Evolutionary conservation across 768 basidiomycete genomes (phyloP), one percentile per base, ranked within the genome.

Genomic region (Lentinula aciculospora): DNA sequence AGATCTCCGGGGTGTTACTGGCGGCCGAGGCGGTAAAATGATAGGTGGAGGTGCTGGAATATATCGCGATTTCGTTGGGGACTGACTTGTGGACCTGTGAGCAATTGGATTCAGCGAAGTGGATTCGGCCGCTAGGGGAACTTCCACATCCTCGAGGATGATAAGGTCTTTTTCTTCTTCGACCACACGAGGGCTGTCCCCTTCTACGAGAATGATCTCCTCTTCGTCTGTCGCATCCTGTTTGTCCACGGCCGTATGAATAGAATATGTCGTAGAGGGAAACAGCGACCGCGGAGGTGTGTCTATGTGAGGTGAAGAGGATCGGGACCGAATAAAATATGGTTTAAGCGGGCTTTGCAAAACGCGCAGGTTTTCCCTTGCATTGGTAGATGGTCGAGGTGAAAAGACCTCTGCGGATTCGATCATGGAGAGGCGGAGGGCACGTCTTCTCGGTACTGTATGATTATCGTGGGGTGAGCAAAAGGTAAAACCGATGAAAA

Each of bases 381-480:
- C 83, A 63, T 86, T 78, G 3, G 71, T 68, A 34, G 80, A 83
- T 0, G 84, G 85, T 3, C 80, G 69, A 1, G 88, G 89, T 1
- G 82, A 81, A 68, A 89, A 88, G 4, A 92, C 86, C 63, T 88
- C 81, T 0, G 86, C 86, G 56, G 82, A 83, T 25, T 83, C 76
- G 32, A 92, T 88, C 85, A 92, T 87, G 2, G 86, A 88, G 59
- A 92, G 77, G 28, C 88, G 81, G 1, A 86, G 76, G 2, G 80
- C 76, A 21, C 81, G 76, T 50, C 75, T 75, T 23, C 67, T 65
- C 21, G 65, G 72, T 54, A 64, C 71, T 69, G 63, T 39, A 42
- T 23, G 44, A 49, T n/a, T 5, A 6, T 23, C n/a, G n/a, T n/a
- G n/a, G 5, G 57, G 36, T 56, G 29, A 31, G 12, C 27, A 57